Percentiles rank a stretch among this genome's conserved stretches.
Evolutionary conservation across 2,329 filamentous ascomycete genomes (phyloP).

Genomic region (Penicillium sp.): DNA sequence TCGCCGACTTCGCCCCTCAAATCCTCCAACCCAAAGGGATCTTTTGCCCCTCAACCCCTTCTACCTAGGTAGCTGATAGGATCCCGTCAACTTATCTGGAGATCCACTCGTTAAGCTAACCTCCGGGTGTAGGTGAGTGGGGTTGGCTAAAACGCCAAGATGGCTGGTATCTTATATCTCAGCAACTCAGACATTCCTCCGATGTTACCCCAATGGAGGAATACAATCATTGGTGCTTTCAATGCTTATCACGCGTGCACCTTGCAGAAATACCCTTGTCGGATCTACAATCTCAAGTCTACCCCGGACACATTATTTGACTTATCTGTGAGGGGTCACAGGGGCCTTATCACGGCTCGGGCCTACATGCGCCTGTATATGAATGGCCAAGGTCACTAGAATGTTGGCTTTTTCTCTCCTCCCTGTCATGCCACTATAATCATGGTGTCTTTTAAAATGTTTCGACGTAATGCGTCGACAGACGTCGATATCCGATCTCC

Average conservation of each 20-base stretch:
- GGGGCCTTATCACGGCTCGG: not conserved
- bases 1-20: not conserved
- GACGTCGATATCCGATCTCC: conserved; percentile 17
- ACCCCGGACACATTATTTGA: not conserved
- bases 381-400: not conserved
- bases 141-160: not conserved
- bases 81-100: not conserved
- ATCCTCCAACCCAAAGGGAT: not conserved
- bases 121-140: not conserved
- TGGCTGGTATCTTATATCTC: not conserved
- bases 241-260: conserved; percentile 4
- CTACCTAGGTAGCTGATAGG: too few species aligned
- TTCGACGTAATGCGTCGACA: conserved; percentile 13
- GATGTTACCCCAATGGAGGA: conserved; percentile 1
- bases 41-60: not conserved
- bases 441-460: conserved; percentile 18
- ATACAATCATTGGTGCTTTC: conserved; percentile 10
- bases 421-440: not conserved
- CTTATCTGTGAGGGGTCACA: conserved; percentile 16
- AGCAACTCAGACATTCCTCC: not conserved
- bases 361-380: not conserved
- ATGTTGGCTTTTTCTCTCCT: not conserved
- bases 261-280: not conserved
- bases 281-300: conserved; percentile 9
- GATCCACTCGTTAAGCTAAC: not conserved